Evolutionary conservation across 1,284 basidiomycete species (phyloP), one percentile per base, ranked within the genome.

Genomic region (Cryptococcus maquisensis): DNA sequence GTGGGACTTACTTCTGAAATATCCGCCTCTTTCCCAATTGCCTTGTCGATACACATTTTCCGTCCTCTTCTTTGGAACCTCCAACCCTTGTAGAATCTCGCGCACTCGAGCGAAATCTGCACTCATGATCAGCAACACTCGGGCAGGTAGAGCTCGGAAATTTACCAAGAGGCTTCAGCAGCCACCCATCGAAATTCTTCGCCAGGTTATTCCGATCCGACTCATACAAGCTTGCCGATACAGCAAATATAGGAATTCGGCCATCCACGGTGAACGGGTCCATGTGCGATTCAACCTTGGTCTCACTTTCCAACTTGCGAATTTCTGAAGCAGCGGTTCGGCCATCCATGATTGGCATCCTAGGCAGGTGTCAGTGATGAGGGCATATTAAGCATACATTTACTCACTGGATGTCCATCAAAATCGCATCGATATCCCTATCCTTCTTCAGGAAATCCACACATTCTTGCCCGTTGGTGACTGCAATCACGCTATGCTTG

Each of bases 391-490:
- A 6, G 15, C 23, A 12, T 10, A 28, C 42, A 23, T 28, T 44
- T 18, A 79, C 84, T 59, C 60, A 87, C 86, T 89, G 87, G 35
- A 91, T 84, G 71, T 91, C 88, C 89, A 91, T 91, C 51, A 93
- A 77, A 18, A 91, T 79, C 47, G 81, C 83, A 68, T 93, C 88
- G 16, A 82, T 79, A 35, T 80, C 78, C 66, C 66, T 65, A 68
- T 90, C 86, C 0, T 71, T 64, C 52, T 80, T 70, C 32, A 90
- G 77, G 55, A 79, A 79, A 42, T 87, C 83, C 2, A 89, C 77
- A 0, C 83, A 85, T 67, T 90, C 87, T 72, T 87, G 86, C 5
- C 89, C 88, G 63, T 91, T 89, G 3, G 82, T 84, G 0, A 84
- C 84, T 45, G 82, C 81, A 23, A 85, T 77, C 2, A 89, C 85